These are phyloP conservation scores for Chloranthus sessilifolius DNA, from an alignment of 164 flowering plant genomes.

Conservation along the genomic window DNA sequence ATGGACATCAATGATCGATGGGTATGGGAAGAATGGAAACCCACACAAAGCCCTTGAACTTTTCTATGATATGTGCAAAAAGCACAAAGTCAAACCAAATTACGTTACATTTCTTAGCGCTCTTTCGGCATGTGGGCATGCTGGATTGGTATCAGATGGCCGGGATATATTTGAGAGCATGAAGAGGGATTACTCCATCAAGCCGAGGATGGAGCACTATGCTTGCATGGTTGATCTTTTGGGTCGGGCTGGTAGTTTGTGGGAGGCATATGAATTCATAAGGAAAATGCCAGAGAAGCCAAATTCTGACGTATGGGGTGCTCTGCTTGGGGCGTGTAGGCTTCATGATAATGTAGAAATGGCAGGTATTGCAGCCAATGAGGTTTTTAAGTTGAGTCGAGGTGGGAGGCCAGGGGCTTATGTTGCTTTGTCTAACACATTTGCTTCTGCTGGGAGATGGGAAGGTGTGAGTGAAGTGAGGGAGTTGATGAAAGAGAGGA, in stretches of 20 bases:
- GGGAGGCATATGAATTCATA: constrained; percentile 61
- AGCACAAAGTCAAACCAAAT: constrained; percentile 44
- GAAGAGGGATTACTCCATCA: constrained; percentile 53
- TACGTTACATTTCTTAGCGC: constrained; percentile 78
- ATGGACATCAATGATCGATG: constrained; percentile 98
- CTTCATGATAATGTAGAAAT: constrained; percentile 69
- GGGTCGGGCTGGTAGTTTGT: constrained; percentile 69
- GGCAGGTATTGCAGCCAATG: constrained; percentile 75
- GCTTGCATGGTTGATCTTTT: constrained; percentile 95
- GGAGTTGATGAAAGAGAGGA: constrained; percentile 67
- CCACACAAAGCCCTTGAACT: constrained; percentile 58
- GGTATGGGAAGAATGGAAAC: constrained; percentile 87
- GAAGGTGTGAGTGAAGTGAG: constrained; percentile 62
- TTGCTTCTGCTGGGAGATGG: constrained; percentile 86
- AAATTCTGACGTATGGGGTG: constrained; percentile 90
- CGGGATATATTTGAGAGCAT: constrained; percentile 63
- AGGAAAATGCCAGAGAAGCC: constrained; percentile 72
- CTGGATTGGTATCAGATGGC: constrained; percentile 71
- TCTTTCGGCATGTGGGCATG: constrained; percentile 87
- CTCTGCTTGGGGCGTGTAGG: constrained; percentile 70
- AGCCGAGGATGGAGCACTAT: constrained; percentile 91
- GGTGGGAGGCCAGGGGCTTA: constrained; percentile 70
- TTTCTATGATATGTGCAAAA: constrained; percentile 41
- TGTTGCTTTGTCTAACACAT: constrained; percentile 73
- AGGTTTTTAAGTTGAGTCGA: constrained; percentile 57